phyloP scores from a whole-genome alignment of 345 rosid species.

The Clausena lansium region DNA sequence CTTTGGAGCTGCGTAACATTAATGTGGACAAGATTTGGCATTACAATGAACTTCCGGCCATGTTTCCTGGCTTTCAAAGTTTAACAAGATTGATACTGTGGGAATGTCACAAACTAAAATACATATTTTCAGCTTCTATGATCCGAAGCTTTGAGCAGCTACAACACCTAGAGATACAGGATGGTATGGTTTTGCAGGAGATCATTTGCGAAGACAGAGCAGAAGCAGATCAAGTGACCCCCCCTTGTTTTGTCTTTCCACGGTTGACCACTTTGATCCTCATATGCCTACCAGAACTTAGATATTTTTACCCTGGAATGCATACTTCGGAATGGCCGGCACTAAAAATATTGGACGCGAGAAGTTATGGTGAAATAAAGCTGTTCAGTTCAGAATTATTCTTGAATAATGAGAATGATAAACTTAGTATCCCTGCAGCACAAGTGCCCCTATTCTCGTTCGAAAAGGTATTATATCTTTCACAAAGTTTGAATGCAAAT shows the following conservation, averaged over 20 bases:
- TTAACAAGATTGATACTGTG: not conserved
- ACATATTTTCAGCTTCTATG: not conserved
- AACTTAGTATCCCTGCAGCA: not conserved
- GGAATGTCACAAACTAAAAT: not conserved
- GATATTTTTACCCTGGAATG: constrained; percentile 19
- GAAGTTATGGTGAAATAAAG: not conserved
- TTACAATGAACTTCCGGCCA: not conserved
- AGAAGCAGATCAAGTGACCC: not conserved
- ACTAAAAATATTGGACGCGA: not conserved
- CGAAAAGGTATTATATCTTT: constrained; percentile 13
- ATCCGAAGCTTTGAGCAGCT: not conserved
- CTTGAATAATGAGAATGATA: not conserved
- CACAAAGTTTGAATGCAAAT: no score
- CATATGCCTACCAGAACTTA: not conserved
- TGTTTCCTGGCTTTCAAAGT: not conserved
- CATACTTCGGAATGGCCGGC: constrained; percentile 24
- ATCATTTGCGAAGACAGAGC: constrained; percentile 15
- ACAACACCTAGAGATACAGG: accelerated
- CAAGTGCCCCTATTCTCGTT: not conserved
- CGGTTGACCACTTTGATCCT: not conserved
- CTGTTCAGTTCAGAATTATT: not conserved
- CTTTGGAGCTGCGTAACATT: not conserved
- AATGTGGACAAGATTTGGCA: constrained; percentile 9
- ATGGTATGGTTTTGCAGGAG: not conserved
- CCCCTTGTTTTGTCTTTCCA: constrained; percentile 19